Percentiles rank a stretch among this genome's conserved stretches.
Evolutionary conservation across 75 land plant species (phyloP).

Genomic region (Sequoia sempervirens): DNA sequence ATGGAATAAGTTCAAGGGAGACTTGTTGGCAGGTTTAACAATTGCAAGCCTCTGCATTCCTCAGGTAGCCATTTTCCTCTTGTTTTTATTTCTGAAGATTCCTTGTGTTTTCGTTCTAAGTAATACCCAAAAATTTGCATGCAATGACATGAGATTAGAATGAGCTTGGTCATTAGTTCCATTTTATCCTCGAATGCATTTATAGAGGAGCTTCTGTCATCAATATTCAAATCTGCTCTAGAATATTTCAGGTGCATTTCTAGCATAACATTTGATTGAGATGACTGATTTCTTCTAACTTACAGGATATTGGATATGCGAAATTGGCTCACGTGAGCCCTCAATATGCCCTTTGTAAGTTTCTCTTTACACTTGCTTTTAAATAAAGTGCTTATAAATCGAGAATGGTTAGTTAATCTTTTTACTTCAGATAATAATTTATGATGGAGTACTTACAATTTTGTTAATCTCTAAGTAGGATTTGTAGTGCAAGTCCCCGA

Average conservation of each 20-base stretch:
- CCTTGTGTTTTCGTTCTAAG: not conserved
- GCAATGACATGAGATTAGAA: not conserved
- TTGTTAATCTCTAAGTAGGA: not conserved
- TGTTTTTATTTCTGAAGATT: not conserved
- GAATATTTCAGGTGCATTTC: not conserved
- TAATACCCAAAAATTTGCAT: not conserved
- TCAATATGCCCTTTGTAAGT: constrained; percentile 83
- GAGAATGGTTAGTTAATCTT: too few relatives aligned
- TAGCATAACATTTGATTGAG: not conserved
- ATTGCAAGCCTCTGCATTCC: constrained; percentile 85
- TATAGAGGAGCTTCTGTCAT: not conserved
- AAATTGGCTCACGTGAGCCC: constrained; percentile 69
- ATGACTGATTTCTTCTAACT: not conserved
- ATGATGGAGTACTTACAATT: too few relatives aligned
- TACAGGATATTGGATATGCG: constrained; percentile 84
- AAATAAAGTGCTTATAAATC: not conserved
- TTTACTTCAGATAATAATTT: not conserved
- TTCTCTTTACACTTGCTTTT: not conserved
- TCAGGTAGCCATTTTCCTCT: constrained; percentile 35
- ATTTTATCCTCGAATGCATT: not conserved
- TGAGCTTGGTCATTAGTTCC: not conserved
- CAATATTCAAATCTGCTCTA: not conserved
- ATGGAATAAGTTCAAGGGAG: constrained; percentile 35
- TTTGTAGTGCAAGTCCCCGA: not conserved
- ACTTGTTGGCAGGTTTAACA: constrained; percentile 81